Base-by-base conservation (phyloP, 2,329 filamentous ascomycete genomes). In the Neonectria neomacrospora region DNA sequence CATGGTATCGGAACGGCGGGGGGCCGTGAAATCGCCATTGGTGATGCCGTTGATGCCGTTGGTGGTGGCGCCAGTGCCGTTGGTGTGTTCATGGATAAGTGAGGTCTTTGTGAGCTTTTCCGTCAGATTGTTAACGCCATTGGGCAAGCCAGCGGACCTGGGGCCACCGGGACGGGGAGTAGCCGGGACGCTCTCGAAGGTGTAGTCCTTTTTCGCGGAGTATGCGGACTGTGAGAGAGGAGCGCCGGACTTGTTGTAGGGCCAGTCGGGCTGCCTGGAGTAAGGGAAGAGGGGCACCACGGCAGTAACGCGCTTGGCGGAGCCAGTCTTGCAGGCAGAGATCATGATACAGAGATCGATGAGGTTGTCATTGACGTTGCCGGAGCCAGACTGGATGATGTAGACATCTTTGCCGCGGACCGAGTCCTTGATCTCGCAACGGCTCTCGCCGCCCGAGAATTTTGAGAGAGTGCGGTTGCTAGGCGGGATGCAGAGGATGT, bases 321-420 rank as follows among this genome's bases (percentile, higher is more conserved):
- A 97, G 72, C 94, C 94, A 12, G 92, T 89, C 81, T 97, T 97
- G 88, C 96, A 98, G 65, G 96, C 96, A n/a, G 93, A 97, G 73
- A 98, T 95, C 82, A 96, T 97, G 81, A 98, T 97, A 79, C 97
- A 92, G 53, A 98, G 89, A 77, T 99, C 96, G 83, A 99, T 91
- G 69, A 99, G 88, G 81, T 97, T 90, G 81, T 99, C 96, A 78
- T 99, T 99, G 81, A 97, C 93, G 74, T 91, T 92, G 67, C 93
- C 94, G 71, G 93, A 93, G 71, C 93, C 94, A 44, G 93, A 96
- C 80, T 98, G 95, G 74, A 99, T 93, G 77, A 98, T 97, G 82
- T 96, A 99, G 78, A 97, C 96, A 88, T 99, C 96, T 80, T 99
- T 99, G 72, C 93, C 96, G 73, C 96, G 91, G 54, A 99, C 96